Evolutionary conservation across 169 alveolate genomes (phyloP), one percentile per base, ranked within the genome.

Genomic region (Toxoplasma gondii): DNA sequence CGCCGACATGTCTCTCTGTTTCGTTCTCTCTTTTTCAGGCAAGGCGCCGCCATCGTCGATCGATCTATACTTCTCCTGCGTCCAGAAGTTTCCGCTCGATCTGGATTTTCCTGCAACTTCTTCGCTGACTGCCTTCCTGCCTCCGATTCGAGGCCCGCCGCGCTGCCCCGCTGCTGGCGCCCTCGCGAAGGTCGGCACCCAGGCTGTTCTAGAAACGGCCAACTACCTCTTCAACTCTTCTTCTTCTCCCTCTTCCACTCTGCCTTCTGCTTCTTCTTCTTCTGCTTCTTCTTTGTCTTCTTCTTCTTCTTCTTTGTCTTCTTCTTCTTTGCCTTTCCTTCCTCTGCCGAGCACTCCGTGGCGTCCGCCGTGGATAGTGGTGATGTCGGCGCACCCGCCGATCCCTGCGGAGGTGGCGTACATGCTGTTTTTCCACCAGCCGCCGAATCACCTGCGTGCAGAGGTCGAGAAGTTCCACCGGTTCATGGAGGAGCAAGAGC

Each of bases 361-460:
- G 84, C 24, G 43, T 9, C 84, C 49, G 41, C 49, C 39, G 43
- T 74, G 84, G 84, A 12, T 74, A 27, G 84, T 74, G 45, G 27
- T 34, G 27, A 74, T 74, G 84, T 74, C 84, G 17, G 84, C 44
- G 84, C 84, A 74, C 19, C 43, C 84, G 17, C 84, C 84, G 19
- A 74, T 74, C n/a, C 84, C 84, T 1, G n/a, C 84, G 9, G 84
- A 74, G 22, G 43, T 36, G 16, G 84, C 84, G 84, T 74, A 74
- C 84, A 74, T 74, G 84, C 84, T 74, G 38, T 74, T 74, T 74
- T 74, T 34, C n/a, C 49, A 74, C 49, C 84, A 74, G 84, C 84
- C 84, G 43, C 84, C 84, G 84, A 74, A 74, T n/a, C 84, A 74
- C 44, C n/a, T 74, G 44, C 84, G n/a, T 16, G 43, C 84, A 1